Base-by-base conservation (phyloP, 164 flowering plant species). In the Kingdonia uniflora region DNA sequence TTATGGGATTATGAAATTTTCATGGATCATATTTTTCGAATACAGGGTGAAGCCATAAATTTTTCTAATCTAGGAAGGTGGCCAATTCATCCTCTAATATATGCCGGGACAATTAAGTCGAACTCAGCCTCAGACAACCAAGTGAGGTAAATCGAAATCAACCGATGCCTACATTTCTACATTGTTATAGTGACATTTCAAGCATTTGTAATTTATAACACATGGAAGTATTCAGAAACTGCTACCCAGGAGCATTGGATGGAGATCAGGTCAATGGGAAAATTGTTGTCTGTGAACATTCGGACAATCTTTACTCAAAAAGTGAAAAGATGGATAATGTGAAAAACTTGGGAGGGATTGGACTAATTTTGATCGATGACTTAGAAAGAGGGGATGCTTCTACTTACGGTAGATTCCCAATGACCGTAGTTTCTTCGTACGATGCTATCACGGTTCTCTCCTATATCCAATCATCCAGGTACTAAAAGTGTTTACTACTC, bases 381-480 rank as follows among this genome's bases (percentile, higher is more conserved):
- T 2, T 40, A 15, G 46, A 47, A 29, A 66, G 64, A 44, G 26
- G 57, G 13, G 78, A 75, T 0, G 79, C 86, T 17, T 66, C 58
- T 8, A 51, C 24, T 52, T 81, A 47, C 33, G 74, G 67, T 3
- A 11, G 38, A 48, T 68, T 69, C 51, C 95, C 97, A 6, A 22
- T 65, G 52, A 74, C 92, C 24, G 65, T 70, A 5, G 63, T 89
- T 49, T 53, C 74, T 55, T 69, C 77, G 2, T 50, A 69, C 15
- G 82, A 72, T 17, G 76, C 70, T 11, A 49, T 21, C 0, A 56
- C 64, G 14, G 71, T 85, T 38, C 59, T 67, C 37, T 60, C 81
- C 42, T 85, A 89, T 46, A 67, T 89, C 47, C 81, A 85, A 51
- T 77, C 95, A 40, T 80, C 81, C 51, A 70, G 67, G 95, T 87